Conservation (phyloP, 805 yeast species). For the Ogataea glucozyma region DNA sequence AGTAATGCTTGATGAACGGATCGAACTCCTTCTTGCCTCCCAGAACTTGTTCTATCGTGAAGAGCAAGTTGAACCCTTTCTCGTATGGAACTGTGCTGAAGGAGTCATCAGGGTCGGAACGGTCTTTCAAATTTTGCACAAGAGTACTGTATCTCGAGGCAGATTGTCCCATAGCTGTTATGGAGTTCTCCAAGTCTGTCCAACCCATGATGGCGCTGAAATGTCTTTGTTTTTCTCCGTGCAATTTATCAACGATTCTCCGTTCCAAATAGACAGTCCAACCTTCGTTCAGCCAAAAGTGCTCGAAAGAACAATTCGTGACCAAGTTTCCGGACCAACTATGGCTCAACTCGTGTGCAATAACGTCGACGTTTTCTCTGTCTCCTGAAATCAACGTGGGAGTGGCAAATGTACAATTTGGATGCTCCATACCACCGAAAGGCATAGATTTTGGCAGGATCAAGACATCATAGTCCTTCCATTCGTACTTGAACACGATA, state of each 20-base stretch:
- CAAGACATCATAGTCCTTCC: slow-evolving; percentile 80
- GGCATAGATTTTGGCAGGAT: slow-evolving; percentile 78
- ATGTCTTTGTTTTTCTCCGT: slow-evolving; percentile 77
- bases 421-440: slow-evolving; percentile 95
- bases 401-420: slow-evolving; percentile 86
- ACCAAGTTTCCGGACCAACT: slow-evolving; percentile 93
- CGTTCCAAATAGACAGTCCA: slow-evolving; percentile 94
- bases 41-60: slow-evolving; percentile 65
- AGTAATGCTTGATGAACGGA: slow-evolving; percentile 78
- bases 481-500: slow-evolving; percentile 75
- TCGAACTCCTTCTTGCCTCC: slow-evolving; percentile 78
- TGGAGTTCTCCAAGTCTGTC: slow-evolving; percentile 71
- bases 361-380: slow-evolving; percentile 81
- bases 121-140: slow-evolving; percentile 68
- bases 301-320: slow-evolving; percentile 89
- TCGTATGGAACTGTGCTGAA: slow-evolving; percentile 89
- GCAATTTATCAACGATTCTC: slow-evolving; percentile 73
- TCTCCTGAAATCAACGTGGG: slow-evolving; percentile 87
- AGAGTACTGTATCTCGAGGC: slow-evolving; percentile 57
- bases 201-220: slow-evolving; percentile 87
- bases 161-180: slow-evolving; percentile 60
- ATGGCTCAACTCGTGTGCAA: slow-evolving; percentile 92
- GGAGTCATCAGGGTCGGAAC: slow-evolving; percentile 85
- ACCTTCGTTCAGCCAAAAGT: slow-evolving; percentile 93
- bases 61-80: slow-evolving; percentile 81